Evolutionary conservation across 371 early-diverging fungal genomes (phyloP).

Genomic region (Mucor piriformis): DNA sequence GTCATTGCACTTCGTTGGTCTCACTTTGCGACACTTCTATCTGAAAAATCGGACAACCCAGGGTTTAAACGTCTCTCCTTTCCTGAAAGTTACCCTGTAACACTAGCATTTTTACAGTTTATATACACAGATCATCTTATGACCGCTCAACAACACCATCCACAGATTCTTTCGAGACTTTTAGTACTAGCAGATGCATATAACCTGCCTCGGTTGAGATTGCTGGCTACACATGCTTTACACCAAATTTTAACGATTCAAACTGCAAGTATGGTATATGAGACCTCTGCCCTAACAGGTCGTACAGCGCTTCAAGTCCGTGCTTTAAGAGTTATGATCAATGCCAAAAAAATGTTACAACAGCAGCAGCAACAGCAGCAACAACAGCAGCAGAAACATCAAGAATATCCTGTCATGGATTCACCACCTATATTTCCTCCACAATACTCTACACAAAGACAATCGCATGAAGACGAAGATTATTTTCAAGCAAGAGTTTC

Average conservation of each 20-base stretch:
- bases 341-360: conserved; percentile 62
- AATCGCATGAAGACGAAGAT: conserved; percentile 7
- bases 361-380: conserved; percentile 57
- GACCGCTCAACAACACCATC: conserved; percentile 62
- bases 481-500: neutral
- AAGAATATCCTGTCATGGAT: conserved; percentile 28
- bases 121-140: conserved; percentile 78
- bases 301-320: conserved; percentile 67
- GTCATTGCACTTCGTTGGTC: conserved; percentile 73
- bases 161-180: conserved; percentile 67
- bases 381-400: conserved; percentile 10
- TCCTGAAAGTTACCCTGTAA: conserved; percentile 67
- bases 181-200: conserved; percentile 68
- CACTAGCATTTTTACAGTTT: conserved; percentile 70
- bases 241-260: conserved; percentile 68
- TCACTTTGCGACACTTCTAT: conserved; percentile 55
- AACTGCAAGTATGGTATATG: conserved; percentile 73
- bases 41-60: conserved; percentile 13
- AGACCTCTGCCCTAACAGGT: conserved; percentile 62
- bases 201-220: conserved; percentile 55
- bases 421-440: conserved; percentile 6
- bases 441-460: neutral
- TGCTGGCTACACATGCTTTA: conserved; percentile 66
- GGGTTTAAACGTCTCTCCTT: conserved; percentile 45
- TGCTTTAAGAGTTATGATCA: conserved; percentile 65